A percentile compares a stretch with the other conserved stretches of the same genome.
phyloP scores from a whole-genome alignment of 345 rosid species.

The Citrus trifoliata region DNA sequence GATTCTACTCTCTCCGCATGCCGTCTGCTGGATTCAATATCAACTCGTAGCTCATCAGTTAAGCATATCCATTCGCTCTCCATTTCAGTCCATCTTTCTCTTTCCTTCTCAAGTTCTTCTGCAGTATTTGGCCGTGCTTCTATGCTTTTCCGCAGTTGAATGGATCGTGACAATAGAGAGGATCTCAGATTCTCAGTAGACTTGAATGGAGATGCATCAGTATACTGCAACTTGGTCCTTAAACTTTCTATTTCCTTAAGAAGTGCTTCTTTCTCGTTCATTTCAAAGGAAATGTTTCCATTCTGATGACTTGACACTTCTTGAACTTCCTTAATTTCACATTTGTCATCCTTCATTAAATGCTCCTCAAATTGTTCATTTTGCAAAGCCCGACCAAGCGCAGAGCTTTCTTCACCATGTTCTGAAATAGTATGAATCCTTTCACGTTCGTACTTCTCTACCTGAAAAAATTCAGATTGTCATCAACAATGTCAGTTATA shows the following conservation, averaged over 20 bases:
- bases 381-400: not conserved
- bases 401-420: slow-evolving; percentile 20
- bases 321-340: slow-evolving; percentile 50
- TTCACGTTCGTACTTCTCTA: slow-evolving; percentile 45
- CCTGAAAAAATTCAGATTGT: slow-evolving; percentile 38
- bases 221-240: slow-evolving; percentile 53
- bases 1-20: slow-evolving; percentile 75
- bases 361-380: slow-evolving; percentile 26
- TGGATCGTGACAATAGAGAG: slow-evolving; percentile 62
- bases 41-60: slow-evolving; percentile 86
- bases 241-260: slow-evolving; percentile 74
- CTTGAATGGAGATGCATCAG: slow-evolving; percentile 42
- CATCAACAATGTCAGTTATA: not conserved
- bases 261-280: slow-evolving; percentile 73
- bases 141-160: slow-evolving; percentile 56
- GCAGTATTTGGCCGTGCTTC: slow-evolving; percentile 31
- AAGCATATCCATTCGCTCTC: slow-evolving; percentile 95
- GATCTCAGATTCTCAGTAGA: slow-evolving; percentile 69
- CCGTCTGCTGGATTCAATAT: slow-evolving; percentile 64
- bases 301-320: slow-evolving; percentile 31
- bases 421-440: not conserved
- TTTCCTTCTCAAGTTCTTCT: slow-evolving; percentile 73
- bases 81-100: slow-evolving; percentile 88
- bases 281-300: slow-evolving; percentile 30
- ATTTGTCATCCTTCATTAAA: slow-evolving; percentile 27